phyloP scores from a whole-genome alignment of 2,329 filamentous ascomycete genomes.

The Fusarium dlaminii region DNA sequence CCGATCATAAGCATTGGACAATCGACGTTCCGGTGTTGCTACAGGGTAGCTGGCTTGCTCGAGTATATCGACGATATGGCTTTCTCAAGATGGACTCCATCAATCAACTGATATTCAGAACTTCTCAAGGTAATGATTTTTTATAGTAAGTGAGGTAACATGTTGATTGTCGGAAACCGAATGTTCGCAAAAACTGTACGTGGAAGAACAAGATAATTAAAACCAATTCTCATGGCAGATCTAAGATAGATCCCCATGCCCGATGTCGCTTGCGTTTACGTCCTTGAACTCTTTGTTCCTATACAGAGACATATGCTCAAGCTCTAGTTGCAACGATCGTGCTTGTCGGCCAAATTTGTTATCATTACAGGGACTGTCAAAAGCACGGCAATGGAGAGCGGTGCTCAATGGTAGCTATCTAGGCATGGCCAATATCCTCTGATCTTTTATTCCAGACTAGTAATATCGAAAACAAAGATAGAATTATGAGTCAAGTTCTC shows the following conservation, averaged over 20 bases:
- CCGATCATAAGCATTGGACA: background rate
- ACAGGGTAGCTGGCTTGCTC: background rate
- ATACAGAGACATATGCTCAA: background rate
- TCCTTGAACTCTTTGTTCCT: background rate
- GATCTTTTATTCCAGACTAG: background rate
- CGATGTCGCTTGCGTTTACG: background rate
- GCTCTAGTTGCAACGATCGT: background rate
- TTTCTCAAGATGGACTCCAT: background rate
- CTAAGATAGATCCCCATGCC: background rate
- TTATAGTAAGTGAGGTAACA: accelerated
- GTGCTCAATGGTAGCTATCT: background rate
- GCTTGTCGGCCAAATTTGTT: background rate
- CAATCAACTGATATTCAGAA: background rate
- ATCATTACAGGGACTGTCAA: background rate
- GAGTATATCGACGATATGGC: too few relatives aligned
- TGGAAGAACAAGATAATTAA: background rate
- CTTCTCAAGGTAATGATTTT: too few relatives aligned
- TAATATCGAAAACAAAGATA: background rate
- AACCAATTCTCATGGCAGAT: background rate
- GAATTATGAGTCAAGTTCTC: background rate
- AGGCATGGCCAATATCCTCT: background rate
- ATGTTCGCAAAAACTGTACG: background rate
- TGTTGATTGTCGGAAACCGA: too few relatives aligned
- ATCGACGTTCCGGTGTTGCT: background rate
- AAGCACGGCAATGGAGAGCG: background rate